A percentile compares a stretch with the other conserved stretches of the same genome.
phyloP scores from a whole-genome alignment of 768 basidiomycete species.

The Pisolithus marmoratus region DNA sequence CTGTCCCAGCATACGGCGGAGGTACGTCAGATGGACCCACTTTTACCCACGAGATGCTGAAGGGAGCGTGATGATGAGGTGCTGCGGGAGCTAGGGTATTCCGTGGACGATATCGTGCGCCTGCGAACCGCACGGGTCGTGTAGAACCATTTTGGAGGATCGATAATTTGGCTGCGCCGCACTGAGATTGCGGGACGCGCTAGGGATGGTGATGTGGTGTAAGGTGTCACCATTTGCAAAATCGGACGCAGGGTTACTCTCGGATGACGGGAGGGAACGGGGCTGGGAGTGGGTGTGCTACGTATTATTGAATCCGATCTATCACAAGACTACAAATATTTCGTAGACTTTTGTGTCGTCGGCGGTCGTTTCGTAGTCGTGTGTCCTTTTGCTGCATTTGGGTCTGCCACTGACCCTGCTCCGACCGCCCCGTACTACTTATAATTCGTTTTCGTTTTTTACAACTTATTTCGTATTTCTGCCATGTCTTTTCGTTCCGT shows the following conservation, averaged over 20 bases:
- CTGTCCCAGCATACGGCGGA: constrained; percentile 79
- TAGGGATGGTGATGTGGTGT: not conserved
- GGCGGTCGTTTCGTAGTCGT: too few species aligned
- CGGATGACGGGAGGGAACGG: not conserved
- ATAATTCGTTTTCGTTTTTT: constrained; percentile 1
- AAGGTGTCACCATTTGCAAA: constrained; percentile 1
- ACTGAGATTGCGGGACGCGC: not conserved
- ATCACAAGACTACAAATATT: not conserved
- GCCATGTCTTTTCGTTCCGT: constrained; percentile 25
- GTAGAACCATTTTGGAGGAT: constrained; percentile 20
- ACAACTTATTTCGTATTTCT: not conserved
- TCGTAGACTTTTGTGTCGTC: not conserved
- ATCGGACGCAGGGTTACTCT: not conserved
- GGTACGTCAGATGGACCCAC: constrained; percentile 33
- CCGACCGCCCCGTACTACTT: constrained; percentile 18
- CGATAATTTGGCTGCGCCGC: constrained; percentile 16
- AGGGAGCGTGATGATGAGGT: constrained; percentile 24
- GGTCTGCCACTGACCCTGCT: constrained; percentile 1
- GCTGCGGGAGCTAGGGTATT: constrained; percentile 40
- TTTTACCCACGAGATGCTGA: not conserved
- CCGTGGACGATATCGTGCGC: constrained; percentile 32
- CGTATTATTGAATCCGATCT: not conserved
- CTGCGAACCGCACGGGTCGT: constrained; percentile 41
- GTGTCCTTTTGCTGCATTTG: not conserved
- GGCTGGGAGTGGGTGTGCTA: not conserved